A percentile compares a stretch with the other conserved stretches of the same genome.
These are phyloP conservation scores for Anthracocystis walkeri DNA, from an alignment of 1,284 basidiomycete species.

Conservation along the genomic window DNA sequence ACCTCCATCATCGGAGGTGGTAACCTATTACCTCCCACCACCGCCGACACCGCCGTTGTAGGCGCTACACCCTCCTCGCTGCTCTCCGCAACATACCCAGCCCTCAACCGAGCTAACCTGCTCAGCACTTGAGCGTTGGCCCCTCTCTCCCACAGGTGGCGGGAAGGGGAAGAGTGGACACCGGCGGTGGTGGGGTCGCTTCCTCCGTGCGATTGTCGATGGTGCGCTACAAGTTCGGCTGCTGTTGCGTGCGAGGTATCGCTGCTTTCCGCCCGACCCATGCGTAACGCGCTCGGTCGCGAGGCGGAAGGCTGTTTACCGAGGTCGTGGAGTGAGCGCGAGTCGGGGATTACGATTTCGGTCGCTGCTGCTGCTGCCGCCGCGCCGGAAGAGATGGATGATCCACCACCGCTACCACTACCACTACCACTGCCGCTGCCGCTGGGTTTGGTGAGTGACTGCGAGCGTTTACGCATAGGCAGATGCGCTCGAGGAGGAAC, in stretches of 20 bases:
- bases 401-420: constrained; percentile 1
- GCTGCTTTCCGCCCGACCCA: constrained; percentile 24
- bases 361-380: not conserved
- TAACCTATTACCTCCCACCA: not conserved
- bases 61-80: not conserved
- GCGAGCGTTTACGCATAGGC: constrained; percentile 33
- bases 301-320: not conserved
- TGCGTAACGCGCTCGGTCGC: not conserved
- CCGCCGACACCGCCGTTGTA: not conserved
- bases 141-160: constrained; percentile 33
- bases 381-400: not conserved
- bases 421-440: constrained; percentile 4
- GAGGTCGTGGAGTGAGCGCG: constrained; percentile 20
- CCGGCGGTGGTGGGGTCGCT: constrained; percentile 47
- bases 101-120: constrained; percentile 24
- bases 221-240: constrained; percentile 33
- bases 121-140: constrained; percentile 27
- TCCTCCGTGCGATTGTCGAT: constrained; percentile 49
- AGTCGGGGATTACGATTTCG: constrained; percentile 32
- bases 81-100: constrained; percentile 24
- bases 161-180: constrained; percentile 12
- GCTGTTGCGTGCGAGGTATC: constrained; percentile 3
- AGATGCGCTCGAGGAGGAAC: constrained; percentile 6
- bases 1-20: not conserved
- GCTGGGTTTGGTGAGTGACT: constrained; percentile 36